These are phyloP conservation scores for Aspergillus sclerotiicarbonarius DNA, from an alignment of 495 filamentous ascomycete species.

Conservation along the genomic window DNA sequence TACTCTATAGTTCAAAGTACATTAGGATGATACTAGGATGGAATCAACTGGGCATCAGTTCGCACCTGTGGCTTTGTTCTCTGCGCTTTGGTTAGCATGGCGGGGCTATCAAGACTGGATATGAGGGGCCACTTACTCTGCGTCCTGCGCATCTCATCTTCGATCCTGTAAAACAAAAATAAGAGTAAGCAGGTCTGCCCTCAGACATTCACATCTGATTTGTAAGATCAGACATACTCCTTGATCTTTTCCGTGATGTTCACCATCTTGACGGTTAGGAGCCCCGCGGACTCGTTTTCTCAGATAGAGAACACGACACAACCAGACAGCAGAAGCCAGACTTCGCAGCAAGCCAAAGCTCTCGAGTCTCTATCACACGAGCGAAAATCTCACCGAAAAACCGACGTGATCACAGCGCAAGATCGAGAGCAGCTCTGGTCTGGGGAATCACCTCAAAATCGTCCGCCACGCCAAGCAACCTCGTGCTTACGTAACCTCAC, in stretches of 20 bases:
- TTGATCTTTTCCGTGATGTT: conserved; percentile 99
- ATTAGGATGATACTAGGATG: neutral
- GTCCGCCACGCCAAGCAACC: conserved; percentile 24
- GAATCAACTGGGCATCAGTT: neutral
- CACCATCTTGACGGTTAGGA: conserved; percentile 75
- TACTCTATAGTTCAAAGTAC: conserved; percentile 68
- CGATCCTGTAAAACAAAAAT: conserved; percentile 64
- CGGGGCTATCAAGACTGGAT: conserved; percentile 23
- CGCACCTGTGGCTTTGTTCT: conserved; percentile 98
- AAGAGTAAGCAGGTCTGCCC: conserved; percentile 14
- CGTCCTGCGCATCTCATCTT: conserved; percentile 98
- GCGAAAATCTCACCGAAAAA: neutral
- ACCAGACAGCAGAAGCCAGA: neutral
- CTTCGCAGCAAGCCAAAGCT: neutral
- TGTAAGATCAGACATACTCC: conserved; percentile 58
- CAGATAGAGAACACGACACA: neutral
- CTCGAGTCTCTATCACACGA: neutral
- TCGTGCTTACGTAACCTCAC: conserved; percentile 26
- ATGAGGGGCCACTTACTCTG: conserved; percentile 64
- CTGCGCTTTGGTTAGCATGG: conserved; percentile 55
- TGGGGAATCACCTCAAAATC: conserved; percentile 19
- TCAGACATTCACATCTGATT: neutral
- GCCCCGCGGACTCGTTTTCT: conserved; percentile 28
- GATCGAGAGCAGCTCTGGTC: neutral
- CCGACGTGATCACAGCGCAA: neutral